Evolutionary conservation across 2,329 filamentous ascomycete genomes (phyloP), one percentile per base, ranked within the genome.

Genomic region (Fonsecaea pugnacius): DNA sequence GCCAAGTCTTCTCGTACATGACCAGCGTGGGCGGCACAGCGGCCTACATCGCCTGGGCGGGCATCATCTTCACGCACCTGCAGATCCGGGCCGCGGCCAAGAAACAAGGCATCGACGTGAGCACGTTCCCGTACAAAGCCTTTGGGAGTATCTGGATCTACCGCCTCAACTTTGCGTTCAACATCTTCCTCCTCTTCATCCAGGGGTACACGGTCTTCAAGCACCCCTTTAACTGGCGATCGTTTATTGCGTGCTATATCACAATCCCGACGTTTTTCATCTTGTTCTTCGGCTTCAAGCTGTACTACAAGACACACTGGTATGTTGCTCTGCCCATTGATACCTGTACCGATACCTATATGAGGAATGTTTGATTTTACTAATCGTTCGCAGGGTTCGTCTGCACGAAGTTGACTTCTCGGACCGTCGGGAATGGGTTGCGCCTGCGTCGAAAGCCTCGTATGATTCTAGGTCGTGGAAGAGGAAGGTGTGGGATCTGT

Each of bases 41-140:
- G 32, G 79, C 78, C 54, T 76, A 82, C 64, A 79, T 84, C 65
- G 82, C 81, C 46, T 84, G 82, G 82, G 75, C 76, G 24, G 80
- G 74, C 35, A 65, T 65, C 21, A 46, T 46, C 6, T 27, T 65
- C 24, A 65, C 63, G 5, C 93, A 97, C 77, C 95, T 97, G 73
- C 91, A 92, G 62, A 96, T 96, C 84, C 91, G 93, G 67, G 79
- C 79, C 24, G 91, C 88, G 21, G 96, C 91, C 91, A 82, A 81
- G 53, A 73, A 79, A 12, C 85, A 88, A 67, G 90, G 89, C 50
- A 89, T 88, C 74, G 83, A 80, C n/a, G 79, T 92, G 36, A 81
- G 86, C 60, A 90, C 96, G 71, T 83, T 97, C 3, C 90, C 92
- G 4, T 97, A 94, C 80, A 82, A 78, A 36, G 91, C 90, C 0